phyloP scores from a whole-genome alignment of 2,329 filamentous ascomycete genomes.

The Rutstroemia sp. region DNA sequence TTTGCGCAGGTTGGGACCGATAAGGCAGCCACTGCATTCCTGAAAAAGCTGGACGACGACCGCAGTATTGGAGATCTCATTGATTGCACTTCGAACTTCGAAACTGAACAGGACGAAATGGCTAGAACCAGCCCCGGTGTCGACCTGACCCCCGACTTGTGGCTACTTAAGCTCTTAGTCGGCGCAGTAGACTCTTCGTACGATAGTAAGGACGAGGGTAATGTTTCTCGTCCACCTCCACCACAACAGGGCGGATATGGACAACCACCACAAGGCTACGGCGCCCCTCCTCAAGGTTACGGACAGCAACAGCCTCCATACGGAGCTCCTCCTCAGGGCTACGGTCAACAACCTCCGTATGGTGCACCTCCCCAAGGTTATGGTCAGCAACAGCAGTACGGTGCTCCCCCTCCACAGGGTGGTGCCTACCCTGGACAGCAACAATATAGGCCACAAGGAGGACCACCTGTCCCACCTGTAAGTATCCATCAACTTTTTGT shows the following conservation, averaged over 20 bases:
- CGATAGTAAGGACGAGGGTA: conserved; percentile 53
- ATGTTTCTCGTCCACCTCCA: background rate
- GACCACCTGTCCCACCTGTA: conserved; percentile 1
- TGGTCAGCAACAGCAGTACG: background rate
- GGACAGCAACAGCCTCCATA: conserved; percentile 6
- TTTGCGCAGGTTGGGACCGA: conserved; percentile 6
- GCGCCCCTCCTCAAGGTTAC: conserved; percentile 4
- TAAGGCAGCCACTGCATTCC: background rate
- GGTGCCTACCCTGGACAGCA: conserved; percentile 5
- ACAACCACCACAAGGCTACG: conserved; percentile 10
- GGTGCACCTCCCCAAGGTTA: conserved; percentile 4
- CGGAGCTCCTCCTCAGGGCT: conserved; percentile 24
- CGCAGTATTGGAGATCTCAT: conserved; percentile 3
- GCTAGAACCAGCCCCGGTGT: background rate
- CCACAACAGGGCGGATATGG: conserved; percentile 20
- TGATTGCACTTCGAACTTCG: conserved; percentile 7
- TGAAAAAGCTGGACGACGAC: conserved; percentile 6
- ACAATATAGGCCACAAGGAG: conserved; percentile 3
- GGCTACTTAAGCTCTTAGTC: conserved; percentile 49
- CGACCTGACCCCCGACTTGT: conserved; percentile 1
- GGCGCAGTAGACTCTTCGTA: conserved; percentile 60
- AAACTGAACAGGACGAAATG: conserved; percentile 8
- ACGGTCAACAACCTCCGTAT: conserved; percentile 23
- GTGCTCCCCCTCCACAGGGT: background rate
- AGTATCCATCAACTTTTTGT: background rate